Base-by-base conservation (phyloP, 2,329 filamentous ascomycete species). In the Colletotrichum sp. region DNA sequence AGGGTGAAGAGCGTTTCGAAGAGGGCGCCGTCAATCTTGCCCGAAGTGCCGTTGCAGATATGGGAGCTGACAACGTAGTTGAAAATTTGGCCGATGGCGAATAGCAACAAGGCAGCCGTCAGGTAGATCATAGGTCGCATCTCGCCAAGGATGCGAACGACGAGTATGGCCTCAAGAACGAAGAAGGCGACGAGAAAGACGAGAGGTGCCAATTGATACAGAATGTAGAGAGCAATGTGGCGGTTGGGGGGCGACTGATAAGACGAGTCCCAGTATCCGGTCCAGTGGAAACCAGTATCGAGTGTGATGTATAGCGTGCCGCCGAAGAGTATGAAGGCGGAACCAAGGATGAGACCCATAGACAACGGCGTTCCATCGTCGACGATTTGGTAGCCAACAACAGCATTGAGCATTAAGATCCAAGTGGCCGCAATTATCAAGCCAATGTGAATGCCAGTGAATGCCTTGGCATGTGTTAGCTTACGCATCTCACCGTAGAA, bases 281-380 rank as follows among this genome's bases (percentile, higher is more conserved):
- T 98, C 93, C 95, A 99, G 79, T 89, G 87, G 83, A 95, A 96
- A 18, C 94, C 96, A 1, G 96, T 99, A 83, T 99, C 97, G 77
- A 99, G 93, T 15, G 96, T 95, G 82, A 99, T 98, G 84, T 98
- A 99, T 39, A 96, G 96, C 2, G 96, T 98, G 73, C 97, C 97
- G 77, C 99, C 88, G 81, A 99, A 95, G 71, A 99, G 87, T 16
- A 92, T 87, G 13, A 89, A 85, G 1, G 94, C 93, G 16, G 96
- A 98, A 57, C 87, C 87, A 67, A 93, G 78, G 69, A 98, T 92
- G 6, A 99, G 89, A 8, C 91, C 94, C 16, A 99, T 82, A 0
- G 96, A 99, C 28, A 98, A 85, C 1, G 94, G 90, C 1, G 97
- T 99, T 64, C 97, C 97, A 80, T 99, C 97, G 79, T 99, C 97